Evolutionary conservation across 164 flowering plant species (phyloP).

Genomic region (Taxillus chinensis): DNA sequence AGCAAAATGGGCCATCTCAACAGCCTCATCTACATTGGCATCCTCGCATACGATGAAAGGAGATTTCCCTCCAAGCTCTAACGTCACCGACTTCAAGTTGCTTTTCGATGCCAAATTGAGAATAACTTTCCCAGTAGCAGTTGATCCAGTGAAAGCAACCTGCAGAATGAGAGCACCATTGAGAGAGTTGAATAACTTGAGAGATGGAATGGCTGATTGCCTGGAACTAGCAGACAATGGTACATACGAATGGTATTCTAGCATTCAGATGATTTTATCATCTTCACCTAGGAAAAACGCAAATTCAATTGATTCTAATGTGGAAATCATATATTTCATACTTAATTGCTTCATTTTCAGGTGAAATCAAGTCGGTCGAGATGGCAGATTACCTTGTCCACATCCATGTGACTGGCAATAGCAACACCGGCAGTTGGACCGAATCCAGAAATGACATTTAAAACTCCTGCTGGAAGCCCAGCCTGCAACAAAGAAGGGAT

Average conservation of each 20-base stretch:
- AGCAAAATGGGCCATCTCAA: slow-evolving; percentile 42
- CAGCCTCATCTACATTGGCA: slow-evolving; percentile 49
- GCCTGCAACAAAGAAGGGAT: slow-evolving; percentile 22
- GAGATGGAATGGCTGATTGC: background rate
- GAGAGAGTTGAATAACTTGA: background rate
- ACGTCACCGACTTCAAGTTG: slow-evolving; percentile 36
- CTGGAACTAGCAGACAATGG: too few species aligned
- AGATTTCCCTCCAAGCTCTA: slow-evolving; percentile 57
- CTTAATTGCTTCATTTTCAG: background rate
- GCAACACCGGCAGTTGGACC: slow-evolving; percentile 46
- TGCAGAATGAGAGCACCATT: slow-evolving; percentile 9
- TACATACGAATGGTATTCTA: too few species aligned
- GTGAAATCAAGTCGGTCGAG: background rate
- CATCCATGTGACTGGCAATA: slow-evolving; percentile 46
- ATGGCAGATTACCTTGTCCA: slow-evolving; percentile 28
- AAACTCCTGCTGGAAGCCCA: slow-evolving; percentile 43
- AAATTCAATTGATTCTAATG: too few species aligned
- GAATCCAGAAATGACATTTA: slow-evolving; percentile 38
- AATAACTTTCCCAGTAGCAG: slow-evolving; percentile 32
- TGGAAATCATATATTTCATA: too few species aligned
- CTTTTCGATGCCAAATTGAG: slow-evolving; percentile 39
- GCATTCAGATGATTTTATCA: too few species aligned
- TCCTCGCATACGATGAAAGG: slow-evolving; percentile 51
- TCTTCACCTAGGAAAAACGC: too few species aligned
- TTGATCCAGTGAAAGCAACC: slow-evolving; percentile 57